Evolutionary conservation across 116 monocot species (phyloP), one percentile per base, ranked within the genome.

Genomic region (Phalaenopsis hybrid): DNA sequence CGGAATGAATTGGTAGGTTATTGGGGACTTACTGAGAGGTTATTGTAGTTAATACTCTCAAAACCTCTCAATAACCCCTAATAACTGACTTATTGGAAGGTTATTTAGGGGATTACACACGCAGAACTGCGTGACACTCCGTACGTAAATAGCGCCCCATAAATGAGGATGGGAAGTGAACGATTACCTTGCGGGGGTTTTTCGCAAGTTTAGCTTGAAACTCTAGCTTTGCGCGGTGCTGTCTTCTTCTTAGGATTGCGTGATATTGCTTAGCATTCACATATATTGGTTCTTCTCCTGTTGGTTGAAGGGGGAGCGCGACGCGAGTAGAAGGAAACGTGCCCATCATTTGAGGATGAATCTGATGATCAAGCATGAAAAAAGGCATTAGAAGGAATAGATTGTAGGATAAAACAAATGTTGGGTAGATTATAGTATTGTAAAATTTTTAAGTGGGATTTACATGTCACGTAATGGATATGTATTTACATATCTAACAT

Each of bases 261-360:
- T 81, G 84, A 79, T 92, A 95, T 80, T 95, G 95, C 78, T 95
- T 95, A 48, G 91, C 87, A 79, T 95, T 95, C 12, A 92, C 95
- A 79, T 87, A 95, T 37, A 95, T 91, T 52, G 95, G 92, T 69
- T 87, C 92, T 70, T 92, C 89, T 43, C 83, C 86, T 50, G 88
- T 84, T 25, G 84, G 78, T 57, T 91, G 89, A 25, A 72, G 80
- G 79, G 95, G 92, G 41, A 95, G 76, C 7, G 92, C 88, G 31
- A 91, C 85, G 44, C 95, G 88, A 80, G 79, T 55, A 34, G 86
- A 44, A 75, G 86, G 75, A 13, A 79, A 41, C 44, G 76, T 75
- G 11, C 88, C 85, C 58, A 83, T 65, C 79, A 88, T 85, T 70
- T 88, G 92, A 17, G 86, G 89, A 85, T 83, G 86, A 81, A 87